Evolutionary conservation across 1,139 yeast species (phyloP).

Genomic region (Casaregolazyma lundiana): DNA sequence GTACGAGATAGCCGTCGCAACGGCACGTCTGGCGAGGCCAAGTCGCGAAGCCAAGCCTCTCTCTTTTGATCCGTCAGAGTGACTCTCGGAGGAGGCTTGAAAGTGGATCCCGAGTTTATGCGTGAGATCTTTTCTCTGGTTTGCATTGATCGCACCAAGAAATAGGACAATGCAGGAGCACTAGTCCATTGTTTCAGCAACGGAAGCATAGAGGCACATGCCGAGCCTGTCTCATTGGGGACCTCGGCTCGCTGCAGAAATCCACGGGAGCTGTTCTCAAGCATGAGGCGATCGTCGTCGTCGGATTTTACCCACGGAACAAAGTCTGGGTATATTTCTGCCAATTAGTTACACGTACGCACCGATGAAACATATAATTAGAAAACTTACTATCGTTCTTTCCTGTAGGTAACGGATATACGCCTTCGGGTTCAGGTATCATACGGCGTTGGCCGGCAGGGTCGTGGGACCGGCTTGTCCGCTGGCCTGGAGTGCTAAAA

Average conservation of each 20-base stretch:
- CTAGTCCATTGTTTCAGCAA: constrained; percentile 43
- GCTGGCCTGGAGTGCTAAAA: neutral
- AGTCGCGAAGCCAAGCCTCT: constrained; percentile 78
- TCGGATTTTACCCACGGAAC: constrained; percentile 61
- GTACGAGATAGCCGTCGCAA: constrained; percentile 64
- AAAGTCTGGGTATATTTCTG: constrained; percentile 64
- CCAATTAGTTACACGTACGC: neutral
- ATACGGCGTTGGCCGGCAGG: constrained; percentile 22
- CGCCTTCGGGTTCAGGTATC: constrained; percentile 31
- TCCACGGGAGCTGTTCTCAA: constrained; percentile 54
- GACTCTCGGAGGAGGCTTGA: constrained; percentile 79
- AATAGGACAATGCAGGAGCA: constrained; percentile 56
- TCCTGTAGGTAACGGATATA: constrained; percentile 31
- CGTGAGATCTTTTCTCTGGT: constrained; percentile 64
- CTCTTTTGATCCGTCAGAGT: constrained; percentile 82
- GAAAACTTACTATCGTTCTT: constrained; percentile 11
- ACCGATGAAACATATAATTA: neutral
- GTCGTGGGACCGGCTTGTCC: constrained; percentile 18
- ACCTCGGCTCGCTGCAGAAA: constrained; percentile 52
- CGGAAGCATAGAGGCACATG: constrained; percentile 28
- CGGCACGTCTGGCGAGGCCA: constrained; percentile 65
- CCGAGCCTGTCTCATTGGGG: constrained; percentile 42
- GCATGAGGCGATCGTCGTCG: constrained; percentile 49
- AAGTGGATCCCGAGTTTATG: constrained; percentile 50
- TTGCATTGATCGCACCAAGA: constrained; percentile 60